These are phyloP conservation scores for Lactarius tabidus DNA, from an alignment of 768 basidiomycete genomes.

Conservation along the genomic window DNA sequence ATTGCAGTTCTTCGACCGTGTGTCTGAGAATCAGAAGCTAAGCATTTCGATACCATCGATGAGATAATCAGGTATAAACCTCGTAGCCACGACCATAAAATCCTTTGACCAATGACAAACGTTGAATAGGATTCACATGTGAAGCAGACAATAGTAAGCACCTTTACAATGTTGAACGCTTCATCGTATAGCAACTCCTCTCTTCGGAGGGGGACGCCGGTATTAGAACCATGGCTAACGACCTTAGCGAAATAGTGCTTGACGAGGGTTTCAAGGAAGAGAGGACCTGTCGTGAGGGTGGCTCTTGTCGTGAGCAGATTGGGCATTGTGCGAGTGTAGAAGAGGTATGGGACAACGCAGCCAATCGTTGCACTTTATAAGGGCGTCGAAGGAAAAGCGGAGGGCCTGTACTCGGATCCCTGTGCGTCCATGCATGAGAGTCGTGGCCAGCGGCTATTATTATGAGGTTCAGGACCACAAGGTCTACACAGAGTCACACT, in stretches of 20 bases:
- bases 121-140: background rate
- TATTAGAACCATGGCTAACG: constrained; percentile 10
- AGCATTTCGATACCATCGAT: background rate
- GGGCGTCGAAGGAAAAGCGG: background rate
- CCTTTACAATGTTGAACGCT: constrained; percentile 74
- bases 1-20: constrained; percentile 80
- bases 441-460: background rate
- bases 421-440: background rate
- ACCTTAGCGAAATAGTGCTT: constrained; percentile 78
- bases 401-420: background rate
- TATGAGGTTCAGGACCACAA: no score
- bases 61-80: constrained; percentile 41
- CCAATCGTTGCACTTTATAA: background rate
- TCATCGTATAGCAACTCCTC: constrained; percentile 82
- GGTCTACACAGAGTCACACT: no score
- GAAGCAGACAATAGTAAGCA: constrained; percentile 30
- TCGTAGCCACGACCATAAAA: constrained; percentile 70
- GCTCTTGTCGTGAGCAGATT: constrained; percentile 61
- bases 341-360: background rate
- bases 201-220: constrained; percentile 41
- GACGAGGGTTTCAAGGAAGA: constrained; percentile 72
- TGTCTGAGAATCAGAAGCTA: constrained; percentile 44
- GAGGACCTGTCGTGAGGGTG: constrained; percentile 61
- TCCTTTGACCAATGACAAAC: constrained; percentile 38
- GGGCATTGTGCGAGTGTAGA: constrained; percentile 7